Conservation (phyloP, 202 grass and related monocot genomes). For the Carex sylvatica region DNA sequence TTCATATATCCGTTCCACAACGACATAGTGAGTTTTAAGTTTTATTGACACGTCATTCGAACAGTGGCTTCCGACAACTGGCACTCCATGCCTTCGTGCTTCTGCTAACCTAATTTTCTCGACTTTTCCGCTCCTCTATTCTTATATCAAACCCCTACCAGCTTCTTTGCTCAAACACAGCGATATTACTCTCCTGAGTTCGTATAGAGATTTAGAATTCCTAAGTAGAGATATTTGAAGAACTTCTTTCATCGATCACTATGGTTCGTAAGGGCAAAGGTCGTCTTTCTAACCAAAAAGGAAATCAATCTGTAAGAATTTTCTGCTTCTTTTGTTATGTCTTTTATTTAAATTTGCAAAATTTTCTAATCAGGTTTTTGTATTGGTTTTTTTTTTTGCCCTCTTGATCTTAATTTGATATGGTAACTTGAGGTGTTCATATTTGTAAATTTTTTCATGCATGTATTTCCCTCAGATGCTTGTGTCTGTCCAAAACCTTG, state of each 20-base stretch:
- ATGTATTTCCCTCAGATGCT: background rate
- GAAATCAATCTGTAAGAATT: background rate
- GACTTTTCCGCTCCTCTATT: background rate
- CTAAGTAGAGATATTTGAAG: background rate
- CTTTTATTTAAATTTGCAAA: background rate
- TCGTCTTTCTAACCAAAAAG: background rate
- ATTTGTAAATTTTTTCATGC: background rate
- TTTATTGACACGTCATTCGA: background rate
- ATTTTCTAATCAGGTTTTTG: background rate
- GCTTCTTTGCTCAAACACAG: background rate
- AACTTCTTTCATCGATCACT: background rate
- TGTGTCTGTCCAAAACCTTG: background rate
- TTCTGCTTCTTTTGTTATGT: background rate
- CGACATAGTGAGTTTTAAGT: background rate
- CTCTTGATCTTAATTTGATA: background rate
- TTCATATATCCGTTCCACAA: background rate
- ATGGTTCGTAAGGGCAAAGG: background rate
- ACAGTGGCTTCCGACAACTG: background rate
- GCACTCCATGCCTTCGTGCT: background rate
- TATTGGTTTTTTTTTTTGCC: background rate
- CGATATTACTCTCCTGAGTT: background rate
- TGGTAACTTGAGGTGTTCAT: background rate
- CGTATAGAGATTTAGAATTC: background rate
- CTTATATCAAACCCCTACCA: background rate
- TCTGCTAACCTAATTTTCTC: background rate